Evolutionary conservation across 805 yeast species (phyloP).

Genomic region (Candida tibetensis): DNA sequence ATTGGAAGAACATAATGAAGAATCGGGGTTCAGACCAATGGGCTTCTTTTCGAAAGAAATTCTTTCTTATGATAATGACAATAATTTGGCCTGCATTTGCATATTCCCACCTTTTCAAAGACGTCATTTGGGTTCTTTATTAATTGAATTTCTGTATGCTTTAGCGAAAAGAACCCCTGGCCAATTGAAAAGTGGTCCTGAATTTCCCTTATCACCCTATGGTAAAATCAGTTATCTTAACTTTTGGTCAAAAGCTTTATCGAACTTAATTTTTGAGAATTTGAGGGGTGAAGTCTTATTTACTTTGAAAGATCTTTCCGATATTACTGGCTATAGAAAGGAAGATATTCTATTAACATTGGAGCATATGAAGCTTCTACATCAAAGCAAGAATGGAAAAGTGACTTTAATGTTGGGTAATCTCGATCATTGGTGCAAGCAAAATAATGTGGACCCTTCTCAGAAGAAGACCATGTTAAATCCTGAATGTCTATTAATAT

Average conservation of each 20-base stretch:
- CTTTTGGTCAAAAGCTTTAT: conserved; percentile 64
- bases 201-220: conserved; percentile 80
- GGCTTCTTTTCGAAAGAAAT: conserved; percentile 92
- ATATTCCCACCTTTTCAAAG: conserved; percentile 92
- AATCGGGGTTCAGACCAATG: conserved; percentile 49
- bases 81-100: conserved; percentile 84
- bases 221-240: conserved; percentile 71
- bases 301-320: conserved; percentile 49
- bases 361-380: conserved; percentile 46
- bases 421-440: conserved; percentile 28
- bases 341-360: conserved; percentile 62
- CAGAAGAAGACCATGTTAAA: conserved; percentile 29
- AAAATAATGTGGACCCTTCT: conserved; percentile 21
- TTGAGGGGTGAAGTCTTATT: conserved; percentile 16
- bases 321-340: conserved; percentile 59
- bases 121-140: conserved; percentile 67
- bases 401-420: conserved; percentile 19
- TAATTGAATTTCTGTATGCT: conserved; percentile 81
- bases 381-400: conserved; percentile 7
- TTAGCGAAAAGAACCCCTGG: conserved; percentile 57
- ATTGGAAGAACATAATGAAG: conserved; percentile 19
- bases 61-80: conserved; percentile 70
- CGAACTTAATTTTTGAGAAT: conserved; percentile 17
- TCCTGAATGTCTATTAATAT: conserved; percentile 26
- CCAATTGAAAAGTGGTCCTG: conserved; percentile 79